Conservation (phyloP, 108 stramenopile genomes). For the Thalassiosira profunda region DNA sequence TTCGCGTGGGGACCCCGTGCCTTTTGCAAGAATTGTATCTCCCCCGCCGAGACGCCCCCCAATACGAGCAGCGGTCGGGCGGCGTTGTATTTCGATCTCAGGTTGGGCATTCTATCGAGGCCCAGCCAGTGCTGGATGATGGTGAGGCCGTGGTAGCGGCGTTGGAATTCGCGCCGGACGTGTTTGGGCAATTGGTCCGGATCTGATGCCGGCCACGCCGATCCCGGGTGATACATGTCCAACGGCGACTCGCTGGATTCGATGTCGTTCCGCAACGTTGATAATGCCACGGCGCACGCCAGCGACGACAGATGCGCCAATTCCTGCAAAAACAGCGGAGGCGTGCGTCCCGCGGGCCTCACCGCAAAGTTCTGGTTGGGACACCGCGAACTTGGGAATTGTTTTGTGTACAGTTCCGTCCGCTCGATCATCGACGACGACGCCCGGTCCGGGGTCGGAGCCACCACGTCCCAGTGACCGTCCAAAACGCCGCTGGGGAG, state of each 20-base stretch:
- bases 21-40: constrained; percentile 66
- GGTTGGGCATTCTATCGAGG: constrained; percentile 46
- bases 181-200: constrained; percentile 52
- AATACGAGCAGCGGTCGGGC: constrained; percentile 66
- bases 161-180: constrained; percentile 11
- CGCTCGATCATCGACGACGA: no score
- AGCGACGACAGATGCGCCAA: constrained; percentile 73
- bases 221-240: constrained; percentile 55
- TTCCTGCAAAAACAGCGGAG: constrained; percentile 80
- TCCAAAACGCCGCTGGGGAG: no score
- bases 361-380: constrained; percentile 23
- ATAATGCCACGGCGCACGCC: constrained; percentile 66
- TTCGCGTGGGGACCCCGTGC: constrained; percentile 77
- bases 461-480: no score
- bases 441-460: no score
- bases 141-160: background rate
- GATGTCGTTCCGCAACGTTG: constrained; percentile 75
- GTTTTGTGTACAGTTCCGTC: background rate
- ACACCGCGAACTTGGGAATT: constrained; percentile 7
- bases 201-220: constrained; percentile 65
- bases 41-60: constrained; percentile 76
- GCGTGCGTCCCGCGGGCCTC: constrained; percentile 50
- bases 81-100: constrained; percentile 61
- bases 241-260: constrained; percentile 71
- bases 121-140: constrained; percentile 47